Conservation (phyloP, 306 rosid genomes). For the Astragalus membranaceus region DNA sequence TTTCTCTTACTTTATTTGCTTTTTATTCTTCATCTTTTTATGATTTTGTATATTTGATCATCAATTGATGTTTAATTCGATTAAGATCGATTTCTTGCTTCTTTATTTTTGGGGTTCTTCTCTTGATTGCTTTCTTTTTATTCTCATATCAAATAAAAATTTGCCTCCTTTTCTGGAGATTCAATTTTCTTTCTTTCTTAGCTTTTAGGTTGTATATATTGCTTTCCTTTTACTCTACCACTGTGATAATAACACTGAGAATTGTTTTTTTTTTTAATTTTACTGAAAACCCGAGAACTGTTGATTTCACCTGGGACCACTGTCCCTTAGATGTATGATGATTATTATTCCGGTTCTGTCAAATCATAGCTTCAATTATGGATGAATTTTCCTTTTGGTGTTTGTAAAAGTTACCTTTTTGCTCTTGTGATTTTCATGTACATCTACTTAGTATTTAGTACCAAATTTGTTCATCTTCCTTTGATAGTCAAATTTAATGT, state of each 20-base stretch:
- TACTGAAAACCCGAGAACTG: too few species aligned
- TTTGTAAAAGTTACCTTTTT: background rate
- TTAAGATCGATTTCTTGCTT: background rate
- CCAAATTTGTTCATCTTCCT: background rate
- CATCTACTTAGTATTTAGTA: background rate
- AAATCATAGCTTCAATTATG: background rate
- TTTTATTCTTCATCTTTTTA: background rate
- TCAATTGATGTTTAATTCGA: background rate
- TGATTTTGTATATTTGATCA: background rate
- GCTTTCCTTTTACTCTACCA: constrained; percentile 20
- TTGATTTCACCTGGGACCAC: constrained; percentile 21
- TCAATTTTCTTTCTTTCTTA: background rate
- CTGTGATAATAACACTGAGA: constrained; percentile 4
- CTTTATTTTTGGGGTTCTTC: background rate
- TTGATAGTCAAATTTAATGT: background rate
- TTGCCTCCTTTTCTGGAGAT: background rate
- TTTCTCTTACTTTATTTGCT: background rate
- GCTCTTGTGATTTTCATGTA: constrained; percentile 8
- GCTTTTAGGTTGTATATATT: background rate
- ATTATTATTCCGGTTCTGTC: constrained; percentile 12
- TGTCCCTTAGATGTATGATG: constrained; percentile 15
- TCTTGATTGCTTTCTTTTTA: constrained; percentile 3
- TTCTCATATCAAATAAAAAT: background rate
- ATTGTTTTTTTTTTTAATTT: background rate
- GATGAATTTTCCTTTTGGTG: background rate